Base-by-base conservation (phyloP, 805 yeast species). In the Torulaspora delbrueckii region DNA sequence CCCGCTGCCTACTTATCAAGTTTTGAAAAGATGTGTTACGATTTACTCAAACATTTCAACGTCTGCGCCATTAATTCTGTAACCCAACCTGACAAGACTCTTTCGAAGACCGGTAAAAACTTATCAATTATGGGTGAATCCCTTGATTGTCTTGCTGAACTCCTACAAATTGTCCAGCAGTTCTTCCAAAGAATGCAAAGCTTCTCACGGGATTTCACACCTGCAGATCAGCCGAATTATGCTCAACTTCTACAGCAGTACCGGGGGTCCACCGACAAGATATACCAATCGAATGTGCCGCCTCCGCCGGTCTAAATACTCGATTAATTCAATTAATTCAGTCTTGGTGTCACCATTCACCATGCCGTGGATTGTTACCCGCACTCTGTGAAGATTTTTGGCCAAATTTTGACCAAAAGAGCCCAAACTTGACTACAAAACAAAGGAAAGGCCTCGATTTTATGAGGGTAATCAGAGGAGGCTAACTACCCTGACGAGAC, bases 11-110 rank as follows among this genome's bases (percentile, higher is more conserved):
- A 66, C 26, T 43, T 69, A 1, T 38, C 60, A 0, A 51, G 56
- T 6, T 67, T 79, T 34, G 79, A 76, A 46, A 66, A 66, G 23
- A 68, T 73, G 55, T 45, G 77, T 16, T 49, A 67, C 23, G 79
- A 73, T 33, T 44, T 77, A 8, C 57, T 81, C 43, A 76, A 74
- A 45, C 67, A 75, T 18, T 70, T 81, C 60, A 83, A 81, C 55
- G 61, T 62, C 13, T 53, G 61, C 41, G 53, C 63, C 3, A 52
- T 62, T 42, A 55, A 54, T 2, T 53, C 64, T 7, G 46, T 58
- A 14, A 55, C 57, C 2, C 54, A 53, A 13, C 58, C 55, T 14
- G 54, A 52, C 27, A 42, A 43, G 19, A 47, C 57, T 3, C 45
- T 54, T 4, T 42, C 57, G 4, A 60, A 57, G 18, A 47, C 58